Conservation (phyloP, 2,329 filamentous ascomycete genomes). For the Aspergillus fructus region DNA sequence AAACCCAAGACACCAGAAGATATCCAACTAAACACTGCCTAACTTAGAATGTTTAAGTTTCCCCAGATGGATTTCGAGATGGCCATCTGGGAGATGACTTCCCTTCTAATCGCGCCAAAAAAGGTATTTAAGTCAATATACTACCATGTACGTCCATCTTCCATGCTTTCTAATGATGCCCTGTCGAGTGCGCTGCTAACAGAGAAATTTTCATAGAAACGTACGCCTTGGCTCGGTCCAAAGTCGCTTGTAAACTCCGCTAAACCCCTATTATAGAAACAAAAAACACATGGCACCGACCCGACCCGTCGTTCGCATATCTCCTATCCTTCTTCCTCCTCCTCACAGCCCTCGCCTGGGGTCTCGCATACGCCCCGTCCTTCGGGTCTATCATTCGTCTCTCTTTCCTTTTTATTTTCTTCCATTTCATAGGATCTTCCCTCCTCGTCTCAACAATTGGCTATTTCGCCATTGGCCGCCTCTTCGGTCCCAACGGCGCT, state of each 20-base stretch:
- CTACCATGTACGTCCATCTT: conserved; percentile 58
- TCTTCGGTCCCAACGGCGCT: conserved; percentile 57
- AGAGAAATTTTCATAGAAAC: conserved; percentile 34
- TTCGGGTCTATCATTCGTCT: conserved; percentile 49
- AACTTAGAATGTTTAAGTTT: conserved; percentile 63
- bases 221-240: conserved; percentile 21
- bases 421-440: conserved; percentile 63
- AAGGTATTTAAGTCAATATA: conserved; percentile 71
- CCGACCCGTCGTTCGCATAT: conserved; percentile 69
- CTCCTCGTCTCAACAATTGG: conserved; percentile 61
- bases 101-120: conserved; percentile 66
- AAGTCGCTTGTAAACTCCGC: not conserved
- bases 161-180: not conserved
- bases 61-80: conserved; percentile 74
- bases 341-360: conserved; percentile 58
- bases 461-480: conserved; percentile 62
- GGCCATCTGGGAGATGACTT: conserved; percentile 71
- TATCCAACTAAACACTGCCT: not conserved
- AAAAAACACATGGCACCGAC: conserved; percentile 68
- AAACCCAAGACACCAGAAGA: not conserved
- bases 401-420: conserved; percentile 50
- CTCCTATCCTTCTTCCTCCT: conserved; percentile 66
- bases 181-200: not conserved
- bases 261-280: conserved; percentile 51
- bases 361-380: conserved; percentile 53